phyloP scores from a whole-genome alignment of 2,329 filamentous ascomycete species.

The Stagonosporopsis tanaceti region DNA sequence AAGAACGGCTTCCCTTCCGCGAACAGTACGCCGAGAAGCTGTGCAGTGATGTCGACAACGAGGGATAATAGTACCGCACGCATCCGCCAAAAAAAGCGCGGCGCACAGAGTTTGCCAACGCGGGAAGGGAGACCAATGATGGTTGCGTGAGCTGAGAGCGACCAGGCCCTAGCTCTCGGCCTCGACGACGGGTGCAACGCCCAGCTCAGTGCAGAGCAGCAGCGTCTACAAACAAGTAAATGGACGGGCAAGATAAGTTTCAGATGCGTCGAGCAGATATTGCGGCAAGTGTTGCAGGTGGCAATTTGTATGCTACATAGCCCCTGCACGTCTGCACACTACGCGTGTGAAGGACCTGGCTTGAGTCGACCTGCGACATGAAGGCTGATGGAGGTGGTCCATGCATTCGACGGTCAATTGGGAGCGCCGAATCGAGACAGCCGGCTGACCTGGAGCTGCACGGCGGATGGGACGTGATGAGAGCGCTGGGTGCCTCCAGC shows the following conservation, averaged over 20 bases:
- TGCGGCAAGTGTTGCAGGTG: neutral
- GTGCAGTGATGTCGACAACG: slow-evolving; percentile 5
- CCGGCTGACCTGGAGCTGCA: slow-evolving; percentile 12
- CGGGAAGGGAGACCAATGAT: too few relatives aligned
- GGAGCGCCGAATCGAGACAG: slow-evolving; percentile 15
- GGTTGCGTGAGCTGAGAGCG: too few relatives aligned
- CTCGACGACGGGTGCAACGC: neutral
- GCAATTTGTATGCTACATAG: slow-evolving; percentile 2
- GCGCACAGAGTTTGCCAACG: neutral
- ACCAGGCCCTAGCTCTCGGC: too few relatives aligned
- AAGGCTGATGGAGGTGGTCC: slow-evolving; percentile 19
- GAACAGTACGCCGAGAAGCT: slow-evolving; percentile 10
- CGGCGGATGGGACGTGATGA: neutral
- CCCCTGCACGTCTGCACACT: slow-evolving; percentile 7
- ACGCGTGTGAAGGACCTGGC: slow-evolving; percentile 8
- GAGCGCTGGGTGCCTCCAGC: neutral
- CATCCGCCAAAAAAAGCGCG: neutral
- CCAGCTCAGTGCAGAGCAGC: too few relatives aligned
- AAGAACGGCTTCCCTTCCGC: neutral
- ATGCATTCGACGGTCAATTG: slow-evolving; percentile 4
- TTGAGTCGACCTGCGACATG: slow-evolving; percentile 21
- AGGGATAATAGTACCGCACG: neutral
- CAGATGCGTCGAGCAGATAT: neutral
- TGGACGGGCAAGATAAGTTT: too few relatives aligned
- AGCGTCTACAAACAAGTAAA: too few relatives aligned